A percentile compares a stretch with the other conserved stretches of the same genome.
Conservation (phyloP, 805 yeast species). For the Candida suzukii region DNA sequence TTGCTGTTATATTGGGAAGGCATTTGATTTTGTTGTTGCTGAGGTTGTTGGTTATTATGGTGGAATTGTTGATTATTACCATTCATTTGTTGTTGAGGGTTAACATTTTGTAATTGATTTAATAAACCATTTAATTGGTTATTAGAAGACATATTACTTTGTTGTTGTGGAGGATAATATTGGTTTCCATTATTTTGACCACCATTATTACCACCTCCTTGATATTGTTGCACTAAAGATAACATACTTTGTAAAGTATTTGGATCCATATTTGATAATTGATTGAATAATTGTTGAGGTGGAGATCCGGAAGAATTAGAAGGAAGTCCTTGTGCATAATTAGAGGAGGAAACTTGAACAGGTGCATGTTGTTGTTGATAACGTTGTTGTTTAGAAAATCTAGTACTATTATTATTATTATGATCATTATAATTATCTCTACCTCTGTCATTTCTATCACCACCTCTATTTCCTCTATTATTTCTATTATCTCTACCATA, state of each 20-base stretch:
- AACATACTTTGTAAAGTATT: constrained; percentile 25
- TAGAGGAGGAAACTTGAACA: constrained; percentile 3
- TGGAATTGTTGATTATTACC: too few species aligned
- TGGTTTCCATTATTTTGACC: too few species aligned
- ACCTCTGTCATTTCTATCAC: constrained; percentile 6
- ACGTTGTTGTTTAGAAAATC: constrained; percentile 8
- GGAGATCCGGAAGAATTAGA: neutral
- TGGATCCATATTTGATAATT: constrained; percentile 24
- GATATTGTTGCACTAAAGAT: constrained; percentile 21
- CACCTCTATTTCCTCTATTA: constrained; percentile 3
- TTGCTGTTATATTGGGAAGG: constrained; percentile 1
- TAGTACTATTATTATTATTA: constrained; percentile 7
- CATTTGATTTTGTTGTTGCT: constrained; percentile 2
- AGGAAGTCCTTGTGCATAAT: constrained; percentile 1
- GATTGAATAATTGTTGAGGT: constrained; percentile 7
- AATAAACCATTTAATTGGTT: constrained; percentile 12
- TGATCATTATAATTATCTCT: constrained; percentile 7
- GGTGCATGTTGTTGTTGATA: constrained; percentile 14
- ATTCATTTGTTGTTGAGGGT: constrained; percentile 11
- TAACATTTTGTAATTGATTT: constrained; percentile 16
- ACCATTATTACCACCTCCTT: too few species aligned
- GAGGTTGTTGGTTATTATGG: neutral
- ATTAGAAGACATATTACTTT: constrained; percentile 5
- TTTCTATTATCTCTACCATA: constrained; percentile 6
- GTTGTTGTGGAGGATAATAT: neutral